Evolutionary conservation across 306 rosid genomes (phyloP), one percentile per base, ranked within the genome.

Genomic region (Cicer arietinum): DNA sequence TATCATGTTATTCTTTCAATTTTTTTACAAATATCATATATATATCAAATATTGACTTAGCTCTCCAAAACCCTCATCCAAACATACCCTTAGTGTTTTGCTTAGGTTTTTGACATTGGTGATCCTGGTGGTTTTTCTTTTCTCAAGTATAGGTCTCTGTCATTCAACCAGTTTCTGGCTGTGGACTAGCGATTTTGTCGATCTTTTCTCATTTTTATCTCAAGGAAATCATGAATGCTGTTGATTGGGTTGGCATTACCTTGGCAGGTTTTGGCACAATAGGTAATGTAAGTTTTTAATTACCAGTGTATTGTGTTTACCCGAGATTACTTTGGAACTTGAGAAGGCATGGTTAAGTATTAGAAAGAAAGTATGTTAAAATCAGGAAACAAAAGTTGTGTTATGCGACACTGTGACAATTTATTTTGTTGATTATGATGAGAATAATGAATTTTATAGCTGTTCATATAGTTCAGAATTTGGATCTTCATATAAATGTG

Each of bases 151-250:
- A 94, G 98, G 96, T 94, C 17, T 94, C 98, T 64, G 92, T 94
- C 68, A 88, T 94, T 77, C 98, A 94, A 84, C 98, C 98, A 3
- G 97, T 94, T 81, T 94, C 97, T 71, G 98, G 98, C 52, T 86
- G 92, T 81, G 98, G 98, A 76, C 91, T 94, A 72, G 98, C 98
- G 9, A 91, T 94, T 79, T 94, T 94, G 59, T 94, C 97, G 9
- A 39, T 94, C 59, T 94, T 94, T 85, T 94, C 98, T 61, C 98
- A 94, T 86, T 94, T 94, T 83, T 94, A 91, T 86, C 89, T 94
- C 45, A 90, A 94, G 88, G 98, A 94, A 83, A 85, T 89, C 77
- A 91, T 91, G 98, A 91, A 94, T 89, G 84, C 68, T 72, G 84
- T 94, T 83, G 98, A 94, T 80, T 94, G 98, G 98, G 80, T 90